Evolutionary conservation across 495 filamentous ascomycete genomes (phyloP).

Genomic region (Podospora tetraspora): DNA sequence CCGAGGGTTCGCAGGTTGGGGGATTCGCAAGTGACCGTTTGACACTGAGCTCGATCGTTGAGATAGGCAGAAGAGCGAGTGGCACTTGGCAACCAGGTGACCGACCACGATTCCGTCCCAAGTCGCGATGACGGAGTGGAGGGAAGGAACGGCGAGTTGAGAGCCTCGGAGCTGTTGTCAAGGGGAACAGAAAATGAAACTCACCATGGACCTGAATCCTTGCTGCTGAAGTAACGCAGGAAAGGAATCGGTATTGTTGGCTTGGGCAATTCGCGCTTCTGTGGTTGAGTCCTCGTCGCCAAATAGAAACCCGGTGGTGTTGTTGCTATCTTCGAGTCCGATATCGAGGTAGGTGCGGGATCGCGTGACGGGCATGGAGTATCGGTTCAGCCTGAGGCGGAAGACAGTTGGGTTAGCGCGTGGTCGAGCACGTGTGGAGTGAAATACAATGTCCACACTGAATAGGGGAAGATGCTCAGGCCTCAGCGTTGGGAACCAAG

Average conservation of each 20-base stretch:
- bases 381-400: slow-evolving; percentile 63
- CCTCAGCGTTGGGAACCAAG: neutral
- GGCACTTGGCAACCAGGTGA: neutral
- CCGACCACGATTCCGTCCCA: neutral
- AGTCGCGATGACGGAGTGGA: neutral
- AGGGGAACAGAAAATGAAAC: neutral
- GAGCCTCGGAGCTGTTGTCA: neutral
- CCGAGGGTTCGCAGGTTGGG: neutral
- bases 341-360: slow-evolving; percentile 55
- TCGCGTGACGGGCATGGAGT: slow-evolving; percentile 81
- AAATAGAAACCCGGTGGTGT: slow-evolving; percentile 78
- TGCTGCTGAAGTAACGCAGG: slow-evolving; percentile 71
- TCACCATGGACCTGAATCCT: slow-evolving; percentile 43
- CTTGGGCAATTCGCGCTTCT: slow-evolving; percentile 53
- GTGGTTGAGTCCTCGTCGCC: slow-evolving; percentile 67
- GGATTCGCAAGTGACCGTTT: neutral
- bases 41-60: neutral
- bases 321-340: slow-evolving; percentile 58
- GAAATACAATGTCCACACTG: neutral
- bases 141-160: neutral
- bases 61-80: neutral
- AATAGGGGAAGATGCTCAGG: neutral
- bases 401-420: slow-evolving; percentile 4
- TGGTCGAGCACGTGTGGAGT: neutral
- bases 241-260: slow-evolving; percentile 71